phyloP scores from a whole-genome alignment of 306 rosid species.

The Hippophae gyantsensis region DNA sequence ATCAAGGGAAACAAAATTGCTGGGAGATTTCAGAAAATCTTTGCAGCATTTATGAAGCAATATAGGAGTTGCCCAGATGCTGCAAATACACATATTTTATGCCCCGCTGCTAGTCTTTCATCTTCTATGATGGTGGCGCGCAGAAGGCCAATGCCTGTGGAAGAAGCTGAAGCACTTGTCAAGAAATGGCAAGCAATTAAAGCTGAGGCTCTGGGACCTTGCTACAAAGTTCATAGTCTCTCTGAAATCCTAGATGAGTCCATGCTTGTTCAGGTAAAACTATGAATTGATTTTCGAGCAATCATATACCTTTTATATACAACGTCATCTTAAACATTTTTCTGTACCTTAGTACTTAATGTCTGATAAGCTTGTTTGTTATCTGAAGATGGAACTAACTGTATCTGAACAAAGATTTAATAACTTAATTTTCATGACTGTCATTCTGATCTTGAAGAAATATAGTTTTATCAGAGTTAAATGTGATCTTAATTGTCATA shows the following conservation, averaged over 20 bases:
- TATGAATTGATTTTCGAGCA: slow-evolving; percentile 14
- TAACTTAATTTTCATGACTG: too few relatives aligned
- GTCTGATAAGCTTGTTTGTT: neutral
- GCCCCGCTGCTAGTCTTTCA: slow-evolving; percentile 26
- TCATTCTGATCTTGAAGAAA: too few relatives aligned
- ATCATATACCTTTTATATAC: slow-evolving; percentile 1
- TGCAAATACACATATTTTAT: slow-evolving; percentile 24
- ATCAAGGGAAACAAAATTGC: slow-evolving; percentile 34
- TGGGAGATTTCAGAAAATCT: slow-evolving; percentile 42
- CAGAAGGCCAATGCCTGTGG: slow-evolving; percentile 58
- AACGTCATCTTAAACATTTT: neutral
- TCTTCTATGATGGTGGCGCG: slow-evolving; percentile 27
- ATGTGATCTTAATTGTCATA: too few relatives aligned
- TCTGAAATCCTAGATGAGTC: slow-evolving; percentile 74
- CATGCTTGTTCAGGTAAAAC: slow-evolving; percentile 85
- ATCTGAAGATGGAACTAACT: neutral
- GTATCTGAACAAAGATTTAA: too few relatives aligned
- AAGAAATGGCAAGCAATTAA: slow-evolving; percentile 85
- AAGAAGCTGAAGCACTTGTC: slow-evolving; percentile 87
- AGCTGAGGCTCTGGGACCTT: slow-evolving; percentile 92
- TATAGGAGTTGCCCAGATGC: slow-evolving; percentile 32
- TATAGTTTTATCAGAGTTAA: too few relatives aligned
- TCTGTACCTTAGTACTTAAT: neutral
- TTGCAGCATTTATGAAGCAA: slow-evolving; percentile 32
- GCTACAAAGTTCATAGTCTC: slow-evolving; percentile 55